A percentile compares a stretch with the other conserved stretches of the same genome.
These are phyloP conservation scores for Hericium coralloides DNA, from an alignment of 768 basidiomycete genomes.

Conservation along the genomic window DNA sequence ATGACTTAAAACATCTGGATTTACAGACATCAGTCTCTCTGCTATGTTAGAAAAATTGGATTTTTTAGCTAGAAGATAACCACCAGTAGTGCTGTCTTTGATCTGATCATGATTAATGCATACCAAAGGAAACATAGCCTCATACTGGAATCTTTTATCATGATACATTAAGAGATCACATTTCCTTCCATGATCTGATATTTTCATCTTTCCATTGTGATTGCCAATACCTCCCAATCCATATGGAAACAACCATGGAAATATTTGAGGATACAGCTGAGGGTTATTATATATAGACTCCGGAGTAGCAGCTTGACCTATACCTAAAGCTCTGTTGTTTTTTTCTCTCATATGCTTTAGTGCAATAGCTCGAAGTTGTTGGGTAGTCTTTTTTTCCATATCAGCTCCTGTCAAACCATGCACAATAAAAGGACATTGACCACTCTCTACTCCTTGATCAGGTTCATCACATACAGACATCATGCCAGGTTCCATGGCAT, in stretches of 20 bases:
- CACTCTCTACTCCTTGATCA: background rate
- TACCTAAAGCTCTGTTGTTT: background rate
- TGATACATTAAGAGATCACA: constrained; percentile 10
- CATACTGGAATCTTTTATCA: constrained; percentile 15
- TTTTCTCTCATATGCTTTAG: constrained; percentile 2
- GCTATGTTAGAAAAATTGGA: constrained; percentile 4
- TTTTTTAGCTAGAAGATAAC: constrained; percentile 7
- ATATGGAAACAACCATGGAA: constrained; percentile 14
- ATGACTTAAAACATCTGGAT: background rate
- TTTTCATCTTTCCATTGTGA: background rate
- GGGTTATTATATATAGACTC: constrained; percentile 12
- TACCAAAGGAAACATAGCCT: constrained; percentile 11
- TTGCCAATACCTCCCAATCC: constrained; percentile 9
- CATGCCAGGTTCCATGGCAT: background rate
- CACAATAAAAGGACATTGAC: constrained; percentile 3
- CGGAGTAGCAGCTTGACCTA: background rate
- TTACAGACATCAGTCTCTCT: background rate
- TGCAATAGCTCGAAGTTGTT: background rate
- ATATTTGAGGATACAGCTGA: constrained; percentile 7
- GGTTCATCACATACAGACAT: background rate
- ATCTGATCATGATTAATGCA: constrained; percentile 18
- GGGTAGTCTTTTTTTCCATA: background rate
- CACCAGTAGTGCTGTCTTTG: constrained; percentile 3
- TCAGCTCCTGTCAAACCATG: constrained; percentile 4
- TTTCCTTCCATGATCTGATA: constrained; percentile 1